These are phyloP conservation scores for Plectranthus barbatus DNA, from an alignment of 257 asterid genomes.

Conservation along the genomic window DNA sequence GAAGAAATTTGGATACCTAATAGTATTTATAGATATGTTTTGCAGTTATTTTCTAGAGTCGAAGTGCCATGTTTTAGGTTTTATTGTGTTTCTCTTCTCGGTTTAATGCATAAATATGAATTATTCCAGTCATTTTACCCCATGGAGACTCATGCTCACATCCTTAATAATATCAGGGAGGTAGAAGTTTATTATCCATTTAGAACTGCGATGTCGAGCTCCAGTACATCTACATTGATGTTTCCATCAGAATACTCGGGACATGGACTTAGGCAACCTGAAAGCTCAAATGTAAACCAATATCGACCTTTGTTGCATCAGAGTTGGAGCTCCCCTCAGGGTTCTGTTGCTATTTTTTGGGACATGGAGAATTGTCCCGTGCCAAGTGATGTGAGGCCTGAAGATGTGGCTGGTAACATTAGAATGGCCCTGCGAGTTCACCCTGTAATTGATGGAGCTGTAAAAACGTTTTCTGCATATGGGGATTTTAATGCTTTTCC, in stretches of 20 bases:
- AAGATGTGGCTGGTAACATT: conserved; percentile 87
- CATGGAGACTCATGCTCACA: conserved; percentile 1
- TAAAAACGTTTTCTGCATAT: conserved; percentile 68
- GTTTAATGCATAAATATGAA: not conserved
- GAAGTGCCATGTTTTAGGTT: not conserved
- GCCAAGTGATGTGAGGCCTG: conserved; percentile 81
- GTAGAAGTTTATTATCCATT: not conserved
- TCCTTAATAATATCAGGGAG: conserved; percentile 24
- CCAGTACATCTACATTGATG: conserved; percentile 25
- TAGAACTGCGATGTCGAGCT: conserved; percentile 31
- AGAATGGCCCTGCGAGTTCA: conserved; percentile 75
- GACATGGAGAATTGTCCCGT: conserved; percentile 96
- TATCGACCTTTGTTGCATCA: conserved; percentile 27
- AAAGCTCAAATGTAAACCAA: conserved; percentile 24
- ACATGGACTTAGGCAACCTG: conserved; percentile 15
- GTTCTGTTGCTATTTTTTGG: conserved; percentile 84
- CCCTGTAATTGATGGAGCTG: conserved; percentile 73
- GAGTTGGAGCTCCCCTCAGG: conserved; percentile 23
- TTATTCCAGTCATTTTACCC: not conserved
- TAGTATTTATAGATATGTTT: no score
- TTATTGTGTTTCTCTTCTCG: not conserved
- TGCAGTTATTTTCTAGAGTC: not conserved
- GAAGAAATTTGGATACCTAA: not conserved
- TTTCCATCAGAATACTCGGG: conserved; percentile 29
- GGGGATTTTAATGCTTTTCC: conserved; percentile 88